Evolutionary conservation across 2,329 filamentous ascomycete genomes (phyloP).

Genomic region (Fusarium pseudoanthophilum): DNA sequence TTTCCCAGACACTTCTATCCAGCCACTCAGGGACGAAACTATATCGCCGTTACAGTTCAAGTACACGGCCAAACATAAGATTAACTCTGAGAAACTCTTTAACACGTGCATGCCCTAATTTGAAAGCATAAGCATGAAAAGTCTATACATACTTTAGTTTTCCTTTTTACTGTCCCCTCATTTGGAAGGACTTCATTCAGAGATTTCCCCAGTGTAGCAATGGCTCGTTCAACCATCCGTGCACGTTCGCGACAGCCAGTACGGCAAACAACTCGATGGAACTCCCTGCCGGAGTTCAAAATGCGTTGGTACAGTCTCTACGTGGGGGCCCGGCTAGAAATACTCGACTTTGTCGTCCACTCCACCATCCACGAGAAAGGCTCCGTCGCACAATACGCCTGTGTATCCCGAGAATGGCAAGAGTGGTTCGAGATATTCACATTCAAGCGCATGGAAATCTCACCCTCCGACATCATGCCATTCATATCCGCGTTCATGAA

Average conservation of each 20-base stretch:
- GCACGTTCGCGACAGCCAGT: too few relatives aligned
- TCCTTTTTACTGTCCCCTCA: accelerated
- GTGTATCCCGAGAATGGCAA: not conserved
- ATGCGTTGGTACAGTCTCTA: not conserved
- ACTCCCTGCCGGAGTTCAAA: accelerated
- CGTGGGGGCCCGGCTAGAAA: not conserved
- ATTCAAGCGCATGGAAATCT: not conserved
- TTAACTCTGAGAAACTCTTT: not conserved
- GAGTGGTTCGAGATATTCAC: not conserved
- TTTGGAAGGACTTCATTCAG: too few relatives aligned
- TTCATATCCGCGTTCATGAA: not conserved
- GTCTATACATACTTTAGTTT: too few relatives aligned
- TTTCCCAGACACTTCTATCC: not conserved
- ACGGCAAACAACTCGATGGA: accelerated
- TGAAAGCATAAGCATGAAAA: not conserved
- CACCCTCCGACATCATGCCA: not conserved
- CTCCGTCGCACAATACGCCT: not conserved
- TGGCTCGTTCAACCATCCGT: too few relatives aligned
- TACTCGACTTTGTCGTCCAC: not conserved
- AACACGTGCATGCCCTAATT: not conserved
- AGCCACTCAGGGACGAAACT: not conserved
- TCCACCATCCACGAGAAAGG: not conserved
- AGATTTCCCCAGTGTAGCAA: not conserved
- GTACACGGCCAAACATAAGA: not conserved
- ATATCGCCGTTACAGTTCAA: not conserved